Conservation (phyloP, 495 filamentous ascomycete genomes). For the Xylaria castorea region DNA sequence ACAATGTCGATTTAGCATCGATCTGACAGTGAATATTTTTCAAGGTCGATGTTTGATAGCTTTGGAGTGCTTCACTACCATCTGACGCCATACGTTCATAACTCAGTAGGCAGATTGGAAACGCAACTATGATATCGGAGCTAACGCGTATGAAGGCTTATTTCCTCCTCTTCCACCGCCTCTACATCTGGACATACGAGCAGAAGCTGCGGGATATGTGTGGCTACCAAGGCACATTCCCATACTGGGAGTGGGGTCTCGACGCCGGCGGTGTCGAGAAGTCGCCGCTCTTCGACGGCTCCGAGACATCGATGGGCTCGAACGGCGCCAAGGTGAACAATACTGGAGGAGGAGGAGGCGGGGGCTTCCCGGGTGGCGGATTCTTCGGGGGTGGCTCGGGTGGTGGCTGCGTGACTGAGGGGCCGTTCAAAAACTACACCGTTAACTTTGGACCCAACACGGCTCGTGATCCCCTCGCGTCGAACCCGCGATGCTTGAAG, state of each 20-base stretch:
- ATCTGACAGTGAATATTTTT: neutral
- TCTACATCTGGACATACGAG: conserved; percentile 48
- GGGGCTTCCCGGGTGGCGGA: conserved; percentile 3
- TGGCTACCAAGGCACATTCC: conserved; percentile 46
- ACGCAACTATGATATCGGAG: neutral
- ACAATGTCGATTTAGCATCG: neutral
- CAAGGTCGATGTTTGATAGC: conserved; percentile 40
- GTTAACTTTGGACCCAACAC: conserved; percentile 49
- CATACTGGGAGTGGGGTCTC: conserved; percentile 53
- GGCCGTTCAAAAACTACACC: conserved; percentile 45
- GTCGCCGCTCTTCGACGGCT: conserved; percentile 46
- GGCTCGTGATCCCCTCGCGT: conserved; percentile 37
- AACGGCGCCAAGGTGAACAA: conserved; percentile 41
- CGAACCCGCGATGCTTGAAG: conserved; percentile 53
- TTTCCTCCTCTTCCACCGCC: conserved; percentile 51
- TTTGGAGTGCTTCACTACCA: conserved; percentile 46
- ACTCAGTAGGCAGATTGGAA: conserved; percentile 34
- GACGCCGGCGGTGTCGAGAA: conserved; percentile 42
- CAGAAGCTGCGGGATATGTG: conserved; percentile 46
- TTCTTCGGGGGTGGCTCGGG: conserved; percentile 39
- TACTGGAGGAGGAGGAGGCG: conserved; percentile 6
- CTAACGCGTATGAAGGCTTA: conserved; percentile 35
- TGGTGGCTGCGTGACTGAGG: conserved; percentile 45
- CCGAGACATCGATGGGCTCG: conserved; percentile 41
- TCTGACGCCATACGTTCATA: conserved; percentile 46